phyloP scores from a whole-genome alignment of 1,284 basidiomycete species.

The Albatrellus sp. region DNA sequence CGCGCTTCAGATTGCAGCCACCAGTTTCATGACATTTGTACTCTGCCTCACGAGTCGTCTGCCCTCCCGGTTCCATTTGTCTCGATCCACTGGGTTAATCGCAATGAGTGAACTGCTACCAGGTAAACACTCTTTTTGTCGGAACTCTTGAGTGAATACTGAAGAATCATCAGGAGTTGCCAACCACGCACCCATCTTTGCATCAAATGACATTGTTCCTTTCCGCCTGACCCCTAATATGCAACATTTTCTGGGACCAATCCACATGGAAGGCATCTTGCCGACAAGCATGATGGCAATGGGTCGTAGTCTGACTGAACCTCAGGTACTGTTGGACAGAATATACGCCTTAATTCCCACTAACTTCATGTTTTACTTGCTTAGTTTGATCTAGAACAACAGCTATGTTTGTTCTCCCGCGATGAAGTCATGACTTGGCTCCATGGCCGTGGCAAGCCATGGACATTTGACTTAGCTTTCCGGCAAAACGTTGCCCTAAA shows the following conservation, averaged over 20 bases:
- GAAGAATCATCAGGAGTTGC: constrained; percentile 17
- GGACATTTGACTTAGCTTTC: constrained; percentile 48
- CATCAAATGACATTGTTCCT: constrained; percentile 79
- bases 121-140: constrained; percentile 30
- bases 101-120: constrained; percentile 87
- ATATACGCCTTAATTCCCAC: neutral
- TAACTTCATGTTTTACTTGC: constrained; percentile 3
- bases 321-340: constrained; percentile 49
- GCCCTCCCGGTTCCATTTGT: constrained; percentile 82
- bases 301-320: constrained; percentile 81
- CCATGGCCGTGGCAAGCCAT: constrained; percentile 34
- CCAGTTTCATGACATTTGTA: constrained; percentile 88
- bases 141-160: neutral
- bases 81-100: constrained; percentile 79
- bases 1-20: constrained; percentile 79
- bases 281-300: constrained; percentile 86
- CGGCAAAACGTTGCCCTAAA: constrained; percentile 62
- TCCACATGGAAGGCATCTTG: constrained; percentile 85
- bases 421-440: constrained; percentile 85
- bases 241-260: constrained; percentile 85
- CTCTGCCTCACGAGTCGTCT: constrained; percentile 78
- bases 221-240: constrained; percentile 97
- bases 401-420: constrained; percentile 80
- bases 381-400: constrained; percentile 84
- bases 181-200: constrained; percentile 51